Conservation (phyloP, 495 filamentous ascomycete genomes). For the Emericellopsis terricola region DNA sequence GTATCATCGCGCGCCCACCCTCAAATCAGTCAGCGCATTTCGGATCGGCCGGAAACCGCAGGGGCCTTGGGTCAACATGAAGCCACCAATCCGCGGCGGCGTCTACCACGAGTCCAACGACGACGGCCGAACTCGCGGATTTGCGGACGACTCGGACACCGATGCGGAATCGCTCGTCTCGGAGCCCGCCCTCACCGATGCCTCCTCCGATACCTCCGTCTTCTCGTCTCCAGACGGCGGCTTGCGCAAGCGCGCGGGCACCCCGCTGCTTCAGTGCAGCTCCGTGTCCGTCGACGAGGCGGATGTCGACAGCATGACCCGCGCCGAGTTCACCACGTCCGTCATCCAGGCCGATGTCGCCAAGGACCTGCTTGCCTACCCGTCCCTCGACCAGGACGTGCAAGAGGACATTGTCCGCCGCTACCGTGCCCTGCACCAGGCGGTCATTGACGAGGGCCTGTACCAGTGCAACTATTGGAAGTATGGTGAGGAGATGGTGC, state of each 20-base stretch:
- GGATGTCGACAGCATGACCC: slow-evolving; percentile 6
- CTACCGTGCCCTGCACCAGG: slow-evolving; percentile 23
- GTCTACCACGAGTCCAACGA: slow-evolving; percentile 26
- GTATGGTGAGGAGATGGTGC: slow-evolving; percentile 25
- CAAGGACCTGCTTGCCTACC: slow-evolving; percentile 15
- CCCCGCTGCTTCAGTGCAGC: background rate
- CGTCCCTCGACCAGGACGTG: slow-evolving; percentile 21
- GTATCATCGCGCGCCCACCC: slow-evolving; percentile 52
- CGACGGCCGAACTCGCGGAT: too few species aligned
- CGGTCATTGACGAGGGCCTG: slow-evolving; percentile 18
- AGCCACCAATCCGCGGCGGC: slow-evolving; percentile 72
- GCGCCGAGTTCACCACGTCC: slow-evolving; percentile 14
- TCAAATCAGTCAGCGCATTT: slow-evolving; percentile 50
- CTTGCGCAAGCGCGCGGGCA: background rate
- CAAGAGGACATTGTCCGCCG: slow-evolving; percentile 22
- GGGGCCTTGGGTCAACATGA: slow-evolving; percentile 58
- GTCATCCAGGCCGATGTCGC: slow-evolving; percentile 19
- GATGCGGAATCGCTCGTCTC: slow-evolving; percentile 15
- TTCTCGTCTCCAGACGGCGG: background rate
- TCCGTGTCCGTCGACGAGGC: slow-evolving; percentile 9
- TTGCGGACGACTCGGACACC: slow-evolving; percentile 18
- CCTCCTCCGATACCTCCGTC: slow-evolving; percentile 27
- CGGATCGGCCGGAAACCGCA: slow-evolving; percentile 56
- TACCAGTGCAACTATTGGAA: slow-evolving; percentile 25
- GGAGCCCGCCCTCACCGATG: slow-evolving; percentile 26